Evolutionary conservation across 176 grass and related monocot species (phyloP), one percentile per base, ranked within the genome.

Genomic region (Carex cristatella): DNA sequence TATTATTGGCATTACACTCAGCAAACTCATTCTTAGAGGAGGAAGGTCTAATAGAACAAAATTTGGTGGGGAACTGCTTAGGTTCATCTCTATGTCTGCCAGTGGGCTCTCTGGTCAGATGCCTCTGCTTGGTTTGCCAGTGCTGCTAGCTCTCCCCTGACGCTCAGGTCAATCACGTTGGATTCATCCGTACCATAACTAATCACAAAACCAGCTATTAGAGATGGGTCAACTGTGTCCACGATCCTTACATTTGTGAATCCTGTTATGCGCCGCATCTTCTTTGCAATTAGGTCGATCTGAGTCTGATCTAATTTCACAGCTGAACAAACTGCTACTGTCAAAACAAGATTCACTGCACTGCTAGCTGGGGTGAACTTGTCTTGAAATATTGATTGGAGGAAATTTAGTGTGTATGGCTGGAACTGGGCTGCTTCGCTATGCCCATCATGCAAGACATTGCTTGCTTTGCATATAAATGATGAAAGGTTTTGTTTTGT

Each of bases 241-340:
- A 92, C 91, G 4, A 99, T 11, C 28, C 69, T 85, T n/a, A 99
- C 73, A 79, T 88, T 88, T 61, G 66, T 69, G 88, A 95, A 99
- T 2, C 96, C 96, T 0, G 96, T 99, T 79, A 99, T 85, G 16
- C 87, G 87, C 19, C 86, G 91, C 97, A 99, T 99, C 87, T 99
- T 99, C 84, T 86, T 91, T 18, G 93, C 86, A 76, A 99, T 99
- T 71, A 95, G 86, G 67, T 91, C 88, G 5, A 92, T 92, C 87
- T 99, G 97, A 32, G 38, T 83, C 68, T 84, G 83, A 70, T 95
- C 90, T 9, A 99, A 86, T 82, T 87, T 81, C 72, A 95, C 90
- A 16, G 93, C 96, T 79, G 97, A 99, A 31, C 93, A 86, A 46
- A 99, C 93, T 32, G 91, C 83, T 4, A 99, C 90, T 0, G 87